These are phyloP conservation scores for Lipomyces yamadae DNA, from an alignment of 805 yeast species.

Conservation along the genomic window DNA sequence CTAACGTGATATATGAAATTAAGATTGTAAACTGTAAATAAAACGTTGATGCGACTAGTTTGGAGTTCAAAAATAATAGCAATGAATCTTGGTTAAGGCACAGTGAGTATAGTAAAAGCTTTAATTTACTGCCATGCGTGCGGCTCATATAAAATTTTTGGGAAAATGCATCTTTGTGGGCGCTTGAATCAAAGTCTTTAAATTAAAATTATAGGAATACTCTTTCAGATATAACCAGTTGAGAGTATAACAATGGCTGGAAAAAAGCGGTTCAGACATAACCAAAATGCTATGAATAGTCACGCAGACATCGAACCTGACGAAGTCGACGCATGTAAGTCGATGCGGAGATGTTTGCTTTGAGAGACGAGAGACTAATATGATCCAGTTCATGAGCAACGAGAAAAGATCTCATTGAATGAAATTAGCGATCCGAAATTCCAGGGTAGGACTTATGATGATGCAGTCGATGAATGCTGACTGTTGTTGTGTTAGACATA, in stretches of 20 bases:
- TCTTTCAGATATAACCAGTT: not conserved
- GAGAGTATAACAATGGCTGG: slow-evolving; percentile 24
- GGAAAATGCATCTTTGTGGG: not conserved
- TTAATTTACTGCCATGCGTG: not conserved
- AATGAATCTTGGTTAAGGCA: no score
- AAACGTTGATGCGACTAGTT: no score
- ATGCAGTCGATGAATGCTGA: not conserved
- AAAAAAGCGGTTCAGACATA: slow-evolving; percentile 11
- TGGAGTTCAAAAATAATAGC: no score
- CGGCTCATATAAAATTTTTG: slow-evolving; percentile 10
- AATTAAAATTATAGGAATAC: not conserved
- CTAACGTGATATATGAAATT: no score
- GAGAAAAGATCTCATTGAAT: slow-evolving; percentile 44
- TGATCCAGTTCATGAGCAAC: slow-evolving; percentile 41
- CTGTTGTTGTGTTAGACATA: slow-evolving; percentile 33
- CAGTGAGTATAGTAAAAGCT: no score
- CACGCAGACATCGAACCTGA: slow-evolving; percentile 42
- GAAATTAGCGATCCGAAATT: slow-evolving; percentile 31
- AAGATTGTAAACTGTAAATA: no score
- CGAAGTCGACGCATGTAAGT: slow-evolving; percentile 45
- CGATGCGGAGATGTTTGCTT: not conserved
- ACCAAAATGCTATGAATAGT: slow-evolving; percentile 18
- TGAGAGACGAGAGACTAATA: not conserved
- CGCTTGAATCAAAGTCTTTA: no score
- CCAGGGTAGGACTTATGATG: slow-evolving; percentile 25